These are phyloP conservation scores for Salix koriyanagi DNA, from an alignment of 345 rosid genomes.

Conservation along the genomic window DNA sequence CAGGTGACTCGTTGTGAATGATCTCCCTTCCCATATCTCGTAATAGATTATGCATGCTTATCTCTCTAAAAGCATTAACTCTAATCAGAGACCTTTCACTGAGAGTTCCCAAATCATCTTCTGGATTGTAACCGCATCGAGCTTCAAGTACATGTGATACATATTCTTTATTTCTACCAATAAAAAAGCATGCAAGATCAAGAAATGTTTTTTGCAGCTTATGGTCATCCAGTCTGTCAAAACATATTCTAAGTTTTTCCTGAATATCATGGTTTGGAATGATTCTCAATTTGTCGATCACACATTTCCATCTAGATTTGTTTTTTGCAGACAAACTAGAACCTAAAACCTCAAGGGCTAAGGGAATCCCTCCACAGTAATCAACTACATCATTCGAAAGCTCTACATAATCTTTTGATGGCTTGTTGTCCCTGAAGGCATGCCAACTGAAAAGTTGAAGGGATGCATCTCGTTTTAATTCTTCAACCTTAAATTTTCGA, in stretches of 20 bases:
- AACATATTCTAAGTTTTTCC: neutral
- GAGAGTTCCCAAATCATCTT: no score
- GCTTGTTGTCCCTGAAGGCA: conserved; percentile 5
- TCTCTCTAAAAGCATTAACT: no score
- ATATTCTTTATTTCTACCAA: no score
- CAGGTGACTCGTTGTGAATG: no score
- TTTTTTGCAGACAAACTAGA: neutral
- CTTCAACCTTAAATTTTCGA: neutral
- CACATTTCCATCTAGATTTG: conserved; percentile 1
- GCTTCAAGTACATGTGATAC: no score
- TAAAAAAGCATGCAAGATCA: neutral
- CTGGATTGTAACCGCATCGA: no score
- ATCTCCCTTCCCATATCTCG: no score
- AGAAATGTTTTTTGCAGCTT: neutral
- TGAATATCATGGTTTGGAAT: neutral
- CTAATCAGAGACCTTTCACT: no score
- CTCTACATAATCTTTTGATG: neutral
- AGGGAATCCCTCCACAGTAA: conserved; percentile 5
- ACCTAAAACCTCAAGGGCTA: conserved; percentile 14
- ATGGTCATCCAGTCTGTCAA: neutral
- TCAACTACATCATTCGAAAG: neutral
- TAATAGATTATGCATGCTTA: no score
- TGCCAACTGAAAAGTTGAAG: conserved; percentile 4
- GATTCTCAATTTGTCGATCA: neutral
- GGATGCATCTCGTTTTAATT: neutral